phyloP scores from a whole-genome alignment of 768 basidiomycete genomes.

The Russula virescens region DNA sequence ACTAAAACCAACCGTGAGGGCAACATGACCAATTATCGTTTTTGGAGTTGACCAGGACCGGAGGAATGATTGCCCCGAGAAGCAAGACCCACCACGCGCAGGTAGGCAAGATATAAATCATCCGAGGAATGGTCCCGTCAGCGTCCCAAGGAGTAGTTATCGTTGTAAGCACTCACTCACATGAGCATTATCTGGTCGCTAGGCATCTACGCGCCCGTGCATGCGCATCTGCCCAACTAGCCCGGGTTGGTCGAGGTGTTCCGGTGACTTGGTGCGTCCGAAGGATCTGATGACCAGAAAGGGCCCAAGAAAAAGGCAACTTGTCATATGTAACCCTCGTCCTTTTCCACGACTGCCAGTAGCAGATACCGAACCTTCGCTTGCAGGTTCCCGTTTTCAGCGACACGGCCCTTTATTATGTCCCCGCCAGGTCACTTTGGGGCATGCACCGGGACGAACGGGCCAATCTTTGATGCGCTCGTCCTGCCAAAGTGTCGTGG shows the following conservation, averaged over 20 bases:
- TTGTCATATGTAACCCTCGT: background rate
- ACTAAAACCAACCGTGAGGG: background rate
- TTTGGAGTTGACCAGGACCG: background rate
- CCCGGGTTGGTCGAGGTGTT: background rate
- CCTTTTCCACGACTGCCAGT: background rate
- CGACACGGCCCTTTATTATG: background rate
- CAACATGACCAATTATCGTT: background rate
- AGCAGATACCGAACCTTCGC: background rate
- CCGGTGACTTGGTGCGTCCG: conserved; percentile 2
- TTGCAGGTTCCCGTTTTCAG: background rate
- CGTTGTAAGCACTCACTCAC: conserved; percentile 3
- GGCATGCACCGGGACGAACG: background rate
- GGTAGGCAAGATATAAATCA: background rate
- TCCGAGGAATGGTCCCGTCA: background rate
- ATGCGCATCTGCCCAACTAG: background rate
- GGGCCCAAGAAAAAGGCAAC: background rate
- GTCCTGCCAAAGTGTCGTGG: background rate
- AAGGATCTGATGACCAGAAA: conserved; percentile 1
- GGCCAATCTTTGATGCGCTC: background rate
- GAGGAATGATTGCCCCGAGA: background rate
- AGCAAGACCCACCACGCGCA: background rate
- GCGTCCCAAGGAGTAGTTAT: background rate
- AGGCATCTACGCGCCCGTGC: background rate
- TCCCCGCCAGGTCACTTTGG: background rate
- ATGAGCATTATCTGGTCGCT: background rate